Evolutionary conservation across 305 asterid genomes (phyloP).

Genomic region (Fraxinus sp.): DNA sequence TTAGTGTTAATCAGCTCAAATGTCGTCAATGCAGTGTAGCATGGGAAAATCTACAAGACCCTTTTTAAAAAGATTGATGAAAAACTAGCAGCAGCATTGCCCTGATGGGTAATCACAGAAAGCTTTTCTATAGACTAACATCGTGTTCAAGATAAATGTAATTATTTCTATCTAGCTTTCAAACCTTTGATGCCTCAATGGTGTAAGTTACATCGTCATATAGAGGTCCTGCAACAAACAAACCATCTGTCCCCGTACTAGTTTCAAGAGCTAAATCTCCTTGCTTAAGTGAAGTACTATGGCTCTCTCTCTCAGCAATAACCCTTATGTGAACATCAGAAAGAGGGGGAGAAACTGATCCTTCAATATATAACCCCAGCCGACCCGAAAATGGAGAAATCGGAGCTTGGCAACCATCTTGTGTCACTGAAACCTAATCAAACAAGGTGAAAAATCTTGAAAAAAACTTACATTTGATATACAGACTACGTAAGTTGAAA

Average conservation of each 20-base stretch:
- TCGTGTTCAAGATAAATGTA: conserved; percentile 3
- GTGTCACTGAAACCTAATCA: conserved; percentile 58
- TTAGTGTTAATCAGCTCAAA: not conserved
- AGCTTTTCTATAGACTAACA: conserved; percentile 16
- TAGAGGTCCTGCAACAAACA: conserved; percentile 82
- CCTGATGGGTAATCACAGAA: not conserved
- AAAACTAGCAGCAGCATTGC: conserved; percentile 6
- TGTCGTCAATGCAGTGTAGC: not conserved
- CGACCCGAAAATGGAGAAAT: conserved; percentile 79
- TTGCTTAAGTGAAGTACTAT: conserved; percentile 54
- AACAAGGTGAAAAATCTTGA: conserved; percentile 28
- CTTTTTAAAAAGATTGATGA: not conserved
- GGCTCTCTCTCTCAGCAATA: conserved; percentile 65
- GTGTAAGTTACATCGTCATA: conserved; percentile 79
- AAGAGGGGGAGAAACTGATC: conserved; percentile 92
- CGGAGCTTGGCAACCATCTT: conserved; percentile 80
- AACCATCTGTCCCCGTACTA: conserved; percentile 67
- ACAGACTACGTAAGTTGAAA: conserved; percentile 17
- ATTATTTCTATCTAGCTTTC: conserved; percentile 26
- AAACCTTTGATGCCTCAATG: conserved; percentile 85
- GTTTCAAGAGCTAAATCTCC: conserved; percentile 72
- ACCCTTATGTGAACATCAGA: conserved; percentile 68
- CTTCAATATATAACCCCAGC: conserved; percentile 80
- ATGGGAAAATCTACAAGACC: not conserved
- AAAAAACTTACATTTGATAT: conserved; percentile 10